Conservation (phyloP, 441 rosid species). For the Pelargonium citronellum region DNA sequence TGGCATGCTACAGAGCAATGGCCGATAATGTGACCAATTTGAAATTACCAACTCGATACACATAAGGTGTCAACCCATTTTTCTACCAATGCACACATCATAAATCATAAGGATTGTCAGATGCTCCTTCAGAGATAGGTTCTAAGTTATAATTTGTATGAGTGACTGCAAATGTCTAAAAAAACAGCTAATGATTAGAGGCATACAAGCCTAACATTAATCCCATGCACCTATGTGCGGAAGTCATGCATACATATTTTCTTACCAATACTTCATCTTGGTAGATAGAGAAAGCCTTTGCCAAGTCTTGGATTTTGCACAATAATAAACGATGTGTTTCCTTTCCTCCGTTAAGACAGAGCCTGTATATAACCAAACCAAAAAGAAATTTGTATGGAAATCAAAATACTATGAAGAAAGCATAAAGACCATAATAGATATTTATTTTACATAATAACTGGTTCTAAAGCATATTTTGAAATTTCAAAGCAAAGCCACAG, state of each 20-base stretch:
- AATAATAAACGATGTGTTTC: slow-evolving; percentile 57
- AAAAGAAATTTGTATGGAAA: slow-evolving; percentile 22
- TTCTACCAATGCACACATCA: neutral
- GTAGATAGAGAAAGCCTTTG: slow-evolving; percentile 52
- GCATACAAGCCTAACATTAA: slow-evolving; percentile 9
- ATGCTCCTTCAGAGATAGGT: neutral
- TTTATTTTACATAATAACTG: neutral
- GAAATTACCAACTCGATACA: neutral
- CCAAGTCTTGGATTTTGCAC: slow-evolving; percentile 54
- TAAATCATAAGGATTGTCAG: neutral
- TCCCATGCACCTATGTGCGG: slow-evolving; percentile 9
- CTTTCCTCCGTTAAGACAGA: slow-evolving; percentile 71
- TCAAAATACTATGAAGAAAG: slow-evolving; percentile 8
- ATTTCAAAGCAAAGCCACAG: neutral
- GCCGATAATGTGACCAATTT: neutral
- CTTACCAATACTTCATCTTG: slow-evolving; percentile 85
- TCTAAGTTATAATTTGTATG: neutral
- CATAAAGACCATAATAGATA: neutral
- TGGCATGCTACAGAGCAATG: too few species aligned
- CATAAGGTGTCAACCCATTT: neutral
- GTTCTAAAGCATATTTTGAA: neutral
- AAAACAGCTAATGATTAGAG: neutral
- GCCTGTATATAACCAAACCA: slow-evolving; percentile 60
- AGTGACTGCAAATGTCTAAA: neutral
- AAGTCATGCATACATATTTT: slow-evolving; percentile 9